Percentiles rank a stretch among this genome's conserved stretches.
These are phyloP conservation scores for Cercophora sp. DNA, from an alignment of 495 filamentous ascomycete genomes.

Conservation along the genomic window DNA sequence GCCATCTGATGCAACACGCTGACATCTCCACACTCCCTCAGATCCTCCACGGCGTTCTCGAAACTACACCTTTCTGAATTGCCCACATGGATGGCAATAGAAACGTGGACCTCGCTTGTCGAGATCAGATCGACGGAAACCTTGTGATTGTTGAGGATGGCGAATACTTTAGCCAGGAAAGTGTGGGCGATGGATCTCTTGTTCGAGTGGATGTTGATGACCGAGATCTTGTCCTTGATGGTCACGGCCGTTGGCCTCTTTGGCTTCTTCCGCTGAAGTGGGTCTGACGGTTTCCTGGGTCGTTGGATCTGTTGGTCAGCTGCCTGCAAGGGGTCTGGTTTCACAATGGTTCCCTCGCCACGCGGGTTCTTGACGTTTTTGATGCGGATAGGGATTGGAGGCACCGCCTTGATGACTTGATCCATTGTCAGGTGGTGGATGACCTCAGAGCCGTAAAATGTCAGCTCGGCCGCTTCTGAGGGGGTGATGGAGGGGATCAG, in stretches of 20 bases:
- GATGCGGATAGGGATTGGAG: conserved; percentile 86
- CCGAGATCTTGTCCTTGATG: conserved; percentile 86
- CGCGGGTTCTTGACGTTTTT: conserved; percentile 97
- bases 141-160: conserved; percentile 70
- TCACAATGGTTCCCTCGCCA: conserved; percentile 82
- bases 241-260: conserved; percentile 81
- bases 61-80: conserved; percentile 62
- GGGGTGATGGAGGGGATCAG: conserved; percentile 76
- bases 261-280: conserved; percentile 38
- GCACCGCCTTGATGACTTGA: conserved; percentile 84
- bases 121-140: conserved; percentile 91
- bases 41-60: conserved; percentile 62
- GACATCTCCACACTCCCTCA: conserved; percentile 72
- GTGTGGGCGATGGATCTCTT: conserved; percentile 72
- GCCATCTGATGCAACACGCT: conserved; percentile 84
- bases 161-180: conserved; percentile 88
- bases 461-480: conserved; percentile 83
- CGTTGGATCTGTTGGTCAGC: conserved; percentile 43
- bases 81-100: conserved; percentile 84
- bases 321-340: conserved; percentile 49
- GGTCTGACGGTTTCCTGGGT: conserved; percentile 38
- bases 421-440: conserved; percentile 99
- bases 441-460: conserved; percentile 91
- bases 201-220: conserved; percentile 94
- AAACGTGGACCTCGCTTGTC: conserved; percentile 90